These are phyloP conservation scores for Hirschfeldia incana DNA, from an alignment of 345 rosid genomes.

Conservation along the genomic window DNA sequence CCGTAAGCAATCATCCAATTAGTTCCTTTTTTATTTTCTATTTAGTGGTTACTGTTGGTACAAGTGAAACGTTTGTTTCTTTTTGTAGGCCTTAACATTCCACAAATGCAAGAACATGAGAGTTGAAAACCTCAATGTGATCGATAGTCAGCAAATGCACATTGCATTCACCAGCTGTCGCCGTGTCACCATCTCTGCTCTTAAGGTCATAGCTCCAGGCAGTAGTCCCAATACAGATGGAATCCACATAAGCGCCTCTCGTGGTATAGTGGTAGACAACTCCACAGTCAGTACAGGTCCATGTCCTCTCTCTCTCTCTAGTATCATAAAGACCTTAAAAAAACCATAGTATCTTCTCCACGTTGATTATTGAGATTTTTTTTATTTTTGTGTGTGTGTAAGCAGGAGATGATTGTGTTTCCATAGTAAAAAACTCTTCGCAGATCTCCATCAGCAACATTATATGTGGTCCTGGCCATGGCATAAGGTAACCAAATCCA, in stretches of 20 bases:
- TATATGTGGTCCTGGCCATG: constrained; percentile 96
- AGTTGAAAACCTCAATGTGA: constrained; percentile 52
- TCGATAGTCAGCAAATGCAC: constrained; percentile 81
- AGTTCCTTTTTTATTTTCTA: background rate
- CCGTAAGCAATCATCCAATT: constrained; percentile 49
- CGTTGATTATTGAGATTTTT: no score
- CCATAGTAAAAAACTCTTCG: constrained; percentile 81
- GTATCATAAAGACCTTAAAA: background rate
- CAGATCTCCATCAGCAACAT: constrained; percentile 59
- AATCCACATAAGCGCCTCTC: constrained; percentile 76
- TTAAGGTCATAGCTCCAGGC: constrained; percentile 66
- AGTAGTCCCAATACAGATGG: constrained; percentile 93
- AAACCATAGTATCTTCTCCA: background rate
- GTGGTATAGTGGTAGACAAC: constrained; percentile 56
- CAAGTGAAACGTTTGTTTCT: constrained; percentile 10
- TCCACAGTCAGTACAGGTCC: constrained; percentile 68
- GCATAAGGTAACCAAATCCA: constrained; percentile 65
- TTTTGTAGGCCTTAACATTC: constrained; percentile 73
- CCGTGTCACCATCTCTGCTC: constrained; percentile 50
- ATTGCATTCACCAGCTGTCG: constrained; percentile 67
- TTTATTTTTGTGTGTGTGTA: background rate
- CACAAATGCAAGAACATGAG: constrained; percentile 79
- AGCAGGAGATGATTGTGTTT: constrained; percentile 92
- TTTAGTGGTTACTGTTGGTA: background rate
- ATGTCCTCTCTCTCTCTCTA: background rate